These are phyloP conservation scores for Hawksworthiomyces lignivorus DNA, from an alignment of 2,329 filamentous ascomycete genomes.

Conservation along the genomic window DNA sequence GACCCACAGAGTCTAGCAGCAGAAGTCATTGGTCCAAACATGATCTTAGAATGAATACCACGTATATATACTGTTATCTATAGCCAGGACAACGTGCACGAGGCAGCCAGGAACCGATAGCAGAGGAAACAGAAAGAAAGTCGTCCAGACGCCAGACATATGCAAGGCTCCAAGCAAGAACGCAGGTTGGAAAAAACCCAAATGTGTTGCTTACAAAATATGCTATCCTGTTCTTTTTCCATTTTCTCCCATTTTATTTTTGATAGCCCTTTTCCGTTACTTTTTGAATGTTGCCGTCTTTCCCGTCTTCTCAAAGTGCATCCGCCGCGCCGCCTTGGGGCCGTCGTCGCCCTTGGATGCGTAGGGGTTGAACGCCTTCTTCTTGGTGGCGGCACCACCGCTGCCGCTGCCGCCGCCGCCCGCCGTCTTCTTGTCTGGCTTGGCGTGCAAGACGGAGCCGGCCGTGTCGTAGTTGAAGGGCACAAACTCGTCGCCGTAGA, in stretches of 20 bases:
- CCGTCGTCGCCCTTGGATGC: conserved; percentile 21
- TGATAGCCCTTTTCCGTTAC: background rate
- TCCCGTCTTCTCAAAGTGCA: conserved; percentile 24
- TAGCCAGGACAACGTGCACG: too few species aligned
- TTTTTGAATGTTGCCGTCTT: conserved; percentile 36
- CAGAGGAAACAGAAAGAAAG: background rate
- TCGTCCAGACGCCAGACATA: background rate
- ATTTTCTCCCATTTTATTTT: too few species aligned
- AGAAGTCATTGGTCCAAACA: too few species aligned
- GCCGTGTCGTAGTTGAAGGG: conserved; percentile 31
- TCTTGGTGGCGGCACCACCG: conserved; percentile 12
- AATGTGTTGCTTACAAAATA: too few species aligned
- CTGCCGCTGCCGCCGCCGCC: conserved; percentile 13
- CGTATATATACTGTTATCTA: too few species aligned
- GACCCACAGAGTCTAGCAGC: too few species aligned
- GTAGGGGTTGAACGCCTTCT: conserved; percentile 27
- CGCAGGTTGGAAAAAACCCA: too few species aligned
- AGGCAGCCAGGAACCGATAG: too few species aligned
- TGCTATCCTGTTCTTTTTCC: too few species aligned
- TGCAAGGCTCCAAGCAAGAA: too few species aligned
- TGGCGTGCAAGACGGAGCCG: conserved; percentile 23
- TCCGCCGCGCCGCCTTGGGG: conserved; percentile 23
- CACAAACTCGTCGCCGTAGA: conserved; percentile 23
- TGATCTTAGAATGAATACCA: too few species aligned
- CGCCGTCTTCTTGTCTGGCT: conserved; percentile 8